Evolutionary conservation across 495 filamentous ascomycete genomes (phyloP).

Genomic region (Rostrohypoxylon terebratum): DNA sequence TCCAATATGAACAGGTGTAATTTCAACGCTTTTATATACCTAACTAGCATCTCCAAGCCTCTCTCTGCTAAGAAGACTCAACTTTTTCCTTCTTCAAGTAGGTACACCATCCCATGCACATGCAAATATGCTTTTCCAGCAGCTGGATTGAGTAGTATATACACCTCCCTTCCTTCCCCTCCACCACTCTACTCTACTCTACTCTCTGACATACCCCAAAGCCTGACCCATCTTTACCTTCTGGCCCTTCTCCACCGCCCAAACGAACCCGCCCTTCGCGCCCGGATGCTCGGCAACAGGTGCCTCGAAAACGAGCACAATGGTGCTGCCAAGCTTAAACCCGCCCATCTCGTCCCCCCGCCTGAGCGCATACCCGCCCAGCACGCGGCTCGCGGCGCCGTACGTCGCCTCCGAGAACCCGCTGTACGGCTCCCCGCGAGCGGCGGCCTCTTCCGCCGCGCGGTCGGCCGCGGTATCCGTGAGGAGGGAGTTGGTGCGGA

Average conservation of each 20-base stretch:
- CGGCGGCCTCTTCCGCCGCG: conserved; percentile 80
- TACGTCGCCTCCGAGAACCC: conserved; percentile 95
- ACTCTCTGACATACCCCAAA: conserved; percentile 69
- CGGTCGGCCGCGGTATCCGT: conserved; percentile 90
- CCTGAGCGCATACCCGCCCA: conserved; percentile 84
- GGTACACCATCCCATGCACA: not conserved
- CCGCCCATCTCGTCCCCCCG: conserved; percentile 98
- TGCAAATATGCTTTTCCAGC: not conserved
- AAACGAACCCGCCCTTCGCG: conserved; percentile 82
- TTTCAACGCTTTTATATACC: not conserved
- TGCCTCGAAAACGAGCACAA: conserved; percentile 97
- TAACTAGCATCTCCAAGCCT: not conserved
- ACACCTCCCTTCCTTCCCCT: not conserved
- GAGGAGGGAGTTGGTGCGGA: conserved; percentile 89
- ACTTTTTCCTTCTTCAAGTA: not conserved
- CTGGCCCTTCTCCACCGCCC: conserved; percentile 86
- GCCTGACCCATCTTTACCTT: conserved; percentile 88
- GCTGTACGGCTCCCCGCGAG: conserved; percentile 80
- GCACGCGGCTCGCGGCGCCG: conserved; percentile 75
- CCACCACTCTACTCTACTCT: too few relatives aligned
- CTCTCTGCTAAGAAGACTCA: not conserved
- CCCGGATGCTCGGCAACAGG: conserved; percentile 75
- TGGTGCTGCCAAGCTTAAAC: conserved; percentile 94
- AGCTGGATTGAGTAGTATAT: not conserved
- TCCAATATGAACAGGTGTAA: not conserved